Percentiles rank a stretch among this genome's conserved stretches.
phyloP scores from a whole-genome alignment of 257 asterid species.

The Lycium ferocissimum region DNA sequence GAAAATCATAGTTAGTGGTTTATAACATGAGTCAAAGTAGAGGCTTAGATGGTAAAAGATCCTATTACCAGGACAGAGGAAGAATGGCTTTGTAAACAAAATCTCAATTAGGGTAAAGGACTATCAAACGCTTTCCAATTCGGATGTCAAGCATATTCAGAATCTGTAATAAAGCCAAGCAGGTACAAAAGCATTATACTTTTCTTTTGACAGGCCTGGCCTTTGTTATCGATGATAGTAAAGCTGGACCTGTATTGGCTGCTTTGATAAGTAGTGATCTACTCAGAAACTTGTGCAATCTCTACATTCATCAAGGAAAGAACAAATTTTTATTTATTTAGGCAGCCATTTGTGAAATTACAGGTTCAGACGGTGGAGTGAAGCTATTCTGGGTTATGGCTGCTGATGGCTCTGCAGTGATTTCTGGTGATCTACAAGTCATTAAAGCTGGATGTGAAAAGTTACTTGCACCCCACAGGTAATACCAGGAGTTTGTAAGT shows the following conservation, averaged over 20 bases:
- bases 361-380: slow-evolving; percentile 77
- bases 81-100: background rate
- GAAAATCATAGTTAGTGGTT: background rate
- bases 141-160: background rate
- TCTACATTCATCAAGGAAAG: background rate
- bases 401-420: slow-evolving; percentile 79
- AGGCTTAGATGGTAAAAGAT: slow-evolving; percentile 16
- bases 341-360: background rate
- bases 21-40: background rate
- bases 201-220: slow-evolving; percentile 46
- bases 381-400: slow-evolving; percentile 81
- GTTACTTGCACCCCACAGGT: slow-evolving; percentile 82
- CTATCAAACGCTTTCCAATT: slow-evolving; percentile 10
- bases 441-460: slow-evolving; percentile 77
- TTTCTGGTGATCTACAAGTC: slow-evolving; percentile 67
- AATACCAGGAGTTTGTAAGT: slow-evolving; percentile 2
- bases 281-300: background rate
- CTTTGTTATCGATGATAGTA: slow-evolving; percentile 67
- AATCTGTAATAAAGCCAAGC: background rate
- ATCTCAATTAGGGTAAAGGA: background rate
- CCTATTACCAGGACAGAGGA: slow-evolving; percentile 10
- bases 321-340: background rate
- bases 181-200: background rate
- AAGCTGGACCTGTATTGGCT: slow-evolving; percentile 62
- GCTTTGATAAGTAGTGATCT: slow-evolving; percentile 56